Percentiles rank a stretch among this genome's conserved stretches.
Evolutionary conservation across 208 protist genomes (phyloP).

Genomic region (Trypanosoma theileri): DNA sequence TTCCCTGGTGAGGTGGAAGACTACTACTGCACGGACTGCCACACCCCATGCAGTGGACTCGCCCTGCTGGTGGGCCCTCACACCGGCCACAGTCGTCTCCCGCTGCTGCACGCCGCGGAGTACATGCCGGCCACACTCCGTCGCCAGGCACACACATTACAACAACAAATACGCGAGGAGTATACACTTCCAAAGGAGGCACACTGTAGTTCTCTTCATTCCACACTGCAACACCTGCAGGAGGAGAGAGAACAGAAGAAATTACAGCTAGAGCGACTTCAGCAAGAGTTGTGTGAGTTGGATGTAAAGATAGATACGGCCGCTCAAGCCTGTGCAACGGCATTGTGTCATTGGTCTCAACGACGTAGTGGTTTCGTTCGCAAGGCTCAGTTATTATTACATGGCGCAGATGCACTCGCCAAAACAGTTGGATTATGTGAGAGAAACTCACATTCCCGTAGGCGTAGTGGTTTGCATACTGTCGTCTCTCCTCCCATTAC

Average conservation of each 20-base stretch:
- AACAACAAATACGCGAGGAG: constrained; percentile 38
- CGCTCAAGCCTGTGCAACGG: constrained; percentile 41
- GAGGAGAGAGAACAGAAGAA: constrained; percentile 31
- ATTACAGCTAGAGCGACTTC: constrained; percentile 36
- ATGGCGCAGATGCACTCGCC: constrained; percentile 26
- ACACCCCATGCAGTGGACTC: constrained; percentile 46
- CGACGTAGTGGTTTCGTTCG: constrained; percentile 31
- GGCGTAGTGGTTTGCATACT: background rate
- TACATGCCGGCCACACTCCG: constrained; percentile 49
- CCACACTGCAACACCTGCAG: constrained; percentile 31
- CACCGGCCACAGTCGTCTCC: constrained; percentile 59
- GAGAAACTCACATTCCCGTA: background rate
- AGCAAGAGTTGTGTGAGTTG: constrained; percentile 32
- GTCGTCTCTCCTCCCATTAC: no score
- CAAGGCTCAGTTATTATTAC: constrained; percentile 29
- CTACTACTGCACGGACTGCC: constrained; percentile 72
- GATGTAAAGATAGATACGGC: constrained; percentile 38
- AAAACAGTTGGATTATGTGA: constrained; percentile 6
- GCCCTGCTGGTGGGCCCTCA: constrained; percentile 70
- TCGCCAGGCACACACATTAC: constrained; percentile 36
- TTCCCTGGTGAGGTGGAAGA: constrained; percentile 35
- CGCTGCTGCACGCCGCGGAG: constrained; percentile 39
- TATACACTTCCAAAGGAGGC: constrained; percentile 24
- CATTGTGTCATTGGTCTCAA: constrained; percentile 59
- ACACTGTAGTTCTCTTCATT: constrained; percentile 33